phyloP scores from a whole-genome alignment of 116 monocot species.

The Thalassia testudinum region DNA sequence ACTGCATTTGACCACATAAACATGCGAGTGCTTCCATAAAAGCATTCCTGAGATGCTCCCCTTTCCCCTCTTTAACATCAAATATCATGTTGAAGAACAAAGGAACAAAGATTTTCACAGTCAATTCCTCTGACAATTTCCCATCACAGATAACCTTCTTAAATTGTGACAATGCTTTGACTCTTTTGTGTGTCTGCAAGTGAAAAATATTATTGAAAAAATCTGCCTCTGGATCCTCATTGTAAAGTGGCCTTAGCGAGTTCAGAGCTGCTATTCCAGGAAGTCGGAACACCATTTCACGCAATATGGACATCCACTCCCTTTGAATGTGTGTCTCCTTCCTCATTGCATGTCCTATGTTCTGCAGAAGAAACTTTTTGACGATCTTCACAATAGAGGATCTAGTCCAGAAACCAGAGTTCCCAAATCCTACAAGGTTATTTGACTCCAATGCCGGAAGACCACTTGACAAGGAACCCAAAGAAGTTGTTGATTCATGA shows the following conservation, averaged over 20 bases:
- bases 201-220: conserved; percentile 91
- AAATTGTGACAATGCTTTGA: conserved; percentile 58
- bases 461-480: neutral
- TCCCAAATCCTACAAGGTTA: conserved; percentile 1
- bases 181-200: conserved; percentile 69
- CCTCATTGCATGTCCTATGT: conserved; percentile 64
- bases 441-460: neutral
- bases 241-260: conserved; percentile 42
- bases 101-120: conserved; percentile 72
- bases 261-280: conserved; percentile 30
- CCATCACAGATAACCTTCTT: conserved; percentile 33
- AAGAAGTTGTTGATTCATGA: neutral
- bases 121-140: conserved; percentile 49
- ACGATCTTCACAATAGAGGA: conserved; percentile 36
- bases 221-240: conserved; percentile 65
- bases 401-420: conserved; percentile 29
- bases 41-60: conserved; percentile 63
- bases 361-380: conserved; percentile 34
- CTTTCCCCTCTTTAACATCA: conserved; percentile 73
- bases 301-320: conserved; percentile 71
- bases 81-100: conserved; percentile 83
- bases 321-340: conserved; percentile 64
- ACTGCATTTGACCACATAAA: conserved; percentile 52
- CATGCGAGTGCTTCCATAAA: conserved; percentile 70
- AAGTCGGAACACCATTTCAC: conserved; percentile 56